Evolutionary conservation across 148 eudicot species (phyloP), one percentile per base, ranked within the genome.

Genomic region (Suaeda aralocaspica): DNA sequence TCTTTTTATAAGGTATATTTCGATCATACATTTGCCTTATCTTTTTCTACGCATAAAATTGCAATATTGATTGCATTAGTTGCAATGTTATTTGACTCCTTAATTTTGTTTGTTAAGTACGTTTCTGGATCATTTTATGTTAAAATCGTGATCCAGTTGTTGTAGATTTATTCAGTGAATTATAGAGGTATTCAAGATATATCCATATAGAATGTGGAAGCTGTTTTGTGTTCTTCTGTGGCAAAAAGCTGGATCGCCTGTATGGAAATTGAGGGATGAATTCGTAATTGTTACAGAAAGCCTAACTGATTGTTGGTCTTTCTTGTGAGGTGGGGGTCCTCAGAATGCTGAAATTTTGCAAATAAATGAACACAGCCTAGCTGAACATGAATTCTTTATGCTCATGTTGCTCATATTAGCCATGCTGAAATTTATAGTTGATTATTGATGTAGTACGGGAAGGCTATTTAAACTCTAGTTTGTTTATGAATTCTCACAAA

Each of bases 1-100:
- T 84, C 85, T 66, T 95, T 79, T 83, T 95, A 95, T 76, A 91
- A 89, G 96, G 99, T 91, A 76, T 69, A 25, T 21, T 72, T 41
- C 31, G 36, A 29, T 46, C 33, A 51, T 71, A 16, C 59, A 14
- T 24, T 48, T 46, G 39, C 48, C 57, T 49, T 31, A 30, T 39
- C 73, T 34, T 42, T 6, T 2, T 61, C 34, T 67, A 36, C 33
- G 24, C 21, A 69, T 29, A 33, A n/a, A 52, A 56, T 49, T 10
- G 62, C 59, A 30, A 5, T n/a, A 48, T 57, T 66, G 8, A 14
- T 42, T 70, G 31, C 26, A 45, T 33, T 25, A 52, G 50, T 44
- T 70, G 46, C 39, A 26, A 28, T 28, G 11, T 28, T 59, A 22
- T 22, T 31, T 1, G 21, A 52, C 71, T 28, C 46, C 30, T n/a